phyloP scores from a whole-genome alignment of 352 stramenopile species.

The Phytophthora idaei region DNA sequence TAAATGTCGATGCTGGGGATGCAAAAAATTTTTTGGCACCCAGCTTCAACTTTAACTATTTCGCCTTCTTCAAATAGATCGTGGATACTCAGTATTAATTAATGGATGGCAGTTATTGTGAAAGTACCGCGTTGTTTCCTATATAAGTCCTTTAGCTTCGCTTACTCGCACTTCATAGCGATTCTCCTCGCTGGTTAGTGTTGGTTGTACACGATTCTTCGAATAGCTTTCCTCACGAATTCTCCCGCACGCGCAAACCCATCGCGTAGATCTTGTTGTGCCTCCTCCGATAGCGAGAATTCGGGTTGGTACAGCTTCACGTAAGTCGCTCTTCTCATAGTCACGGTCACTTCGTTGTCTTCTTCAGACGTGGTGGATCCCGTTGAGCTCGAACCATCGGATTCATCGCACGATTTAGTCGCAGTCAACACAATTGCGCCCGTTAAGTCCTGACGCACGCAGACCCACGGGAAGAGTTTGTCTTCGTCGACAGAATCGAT shows the following conservation, averaged over 20 bases:
- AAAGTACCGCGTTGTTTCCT: too few species aligned
- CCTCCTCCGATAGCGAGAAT: neutral
- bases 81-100: too few species aligned
- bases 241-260: constrained; percentile 1
- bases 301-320: constrained; percentile 11
- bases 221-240: constrained; percentile 5
- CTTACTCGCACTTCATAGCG: too few species aligned
- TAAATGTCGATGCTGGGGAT: too few species aligned
- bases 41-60: too few species aligned
- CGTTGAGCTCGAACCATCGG: neutral
- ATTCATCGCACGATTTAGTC: neutral
- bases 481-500: constrained; percentile 40
- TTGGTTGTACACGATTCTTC: constrained; percentile 7
- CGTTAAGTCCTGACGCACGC: constrained; percentile 27
- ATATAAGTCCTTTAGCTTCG: too few species aligned
- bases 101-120: too few species aligned
- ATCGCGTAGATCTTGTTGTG: constrained; percentile 6
- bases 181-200: neutral
- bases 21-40: too few species aligned
- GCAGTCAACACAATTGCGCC: constrained; percentile 23
- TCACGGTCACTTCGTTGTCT: neutral
- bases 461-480: constrained; percentile 34
- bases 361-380: neutral
- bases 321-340: constrained; percentile 5
- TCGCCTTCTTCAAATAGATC: too few species aligned